These are phyloP conservation scores for Metrosideros polymorpha DNA, from an alignment of 441 rosid genomes.

Conservation along the genomic window DNA sequence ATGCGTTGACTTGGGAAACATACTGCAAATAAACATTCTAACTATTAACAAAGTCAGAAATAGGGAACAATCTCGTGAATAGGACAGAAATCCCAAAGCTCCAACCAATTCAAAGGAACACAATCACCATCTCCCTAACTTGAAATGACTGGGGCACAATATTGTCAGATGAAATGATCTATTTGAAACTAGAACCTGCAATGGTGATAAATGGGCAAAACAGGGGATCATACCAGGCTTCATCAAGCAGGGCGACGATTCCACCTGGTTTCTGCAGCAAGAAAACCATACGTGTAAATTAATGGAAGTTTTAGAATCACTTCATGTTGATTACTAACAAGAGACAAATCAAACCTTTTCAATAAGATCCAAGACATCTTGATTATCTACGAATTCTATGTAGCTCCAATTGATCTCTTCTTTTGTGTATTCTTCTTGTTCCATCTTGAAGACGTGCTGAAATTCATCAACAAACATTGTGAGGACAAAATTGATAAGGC, in stretches of 20 bases:
- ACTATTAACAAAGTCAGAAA: background rate
- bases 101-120: background rate
- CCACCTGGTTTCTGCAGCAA: constrained; percentile 92
- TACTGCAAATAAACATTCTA: constrained; percentile 39
- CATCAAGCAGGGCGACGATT: constrained; percentile 90
- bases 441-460: constrained; percentile 99
- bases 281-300: background rate
- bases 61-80: background rate
- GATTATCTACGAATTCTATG: constrained; percentile 97
- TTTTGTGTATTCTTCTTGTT: constrained; percentile 96
- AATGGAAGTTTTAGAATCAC: background rate
- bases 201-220: background rate
- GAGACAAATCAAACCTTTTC: constrained; percentile 55
- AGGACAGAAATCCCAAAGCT: background rate
- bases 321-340: background rate
- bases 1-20: constrained; percentile 99
- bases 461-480: background rate
- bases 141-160: background rate
- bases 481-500: background rate
- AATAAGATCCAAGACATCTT: constrained; percentile 94
- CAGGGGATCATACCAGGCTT: constrained; percentile 70
- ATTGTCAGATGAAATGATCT: background rate
- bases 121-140: background rate
- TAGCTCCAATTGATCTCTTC: constrained; percentile 96
- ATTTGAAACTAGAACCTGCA: background rate